Evolutionary conservation across 1,139 yeast genomes (phyloP).

Genomic region (Meyerozyma athensensis): DNA sequence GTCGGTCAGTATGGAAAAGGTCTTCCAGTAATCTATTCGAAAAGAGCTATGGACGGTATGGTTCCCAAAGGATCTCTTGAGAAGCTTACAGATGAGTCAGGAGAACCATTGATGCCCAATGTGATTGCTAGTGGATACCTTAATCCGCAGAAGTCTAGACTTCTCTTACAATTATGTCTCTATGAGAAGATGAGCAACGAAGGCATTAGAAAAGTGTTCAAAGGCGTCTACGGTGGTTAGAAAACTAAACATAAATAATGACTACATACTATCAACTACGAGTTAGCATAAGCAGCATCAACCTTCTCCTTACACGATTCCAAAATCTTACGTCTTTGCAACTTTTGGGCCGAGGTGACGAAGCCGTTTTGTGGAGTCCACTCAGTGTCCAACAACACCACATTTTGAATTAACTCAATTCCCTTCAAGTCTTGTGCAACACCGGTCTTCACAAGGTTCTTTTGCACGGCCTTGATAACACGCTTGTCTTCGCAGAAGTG

Average conservation of each 20-base stretch:
- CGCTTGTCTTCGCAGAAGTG: constrained; percentile 50
- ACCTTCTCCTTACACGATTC: constrained; percentile 56
- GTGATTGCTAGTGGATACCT: constrained; percentile 61
- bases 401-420: constrained; percentile 78
- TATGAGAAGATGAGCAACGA: constrained; percentile 16
- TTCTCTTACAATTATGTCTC: constrained; percentile 56
- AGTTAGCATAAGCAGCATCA: constrained; percentile 45
- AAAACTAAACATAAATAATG: background rate
- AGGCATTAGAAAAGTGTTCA: constrained; percentile 44
- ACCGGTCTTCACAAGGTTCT: constrained; percentile 69
- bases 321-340: constrained; percentile 89
- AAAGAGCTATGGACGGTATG: constrained; percentile 64
- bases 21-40: constrained; percentile 58
- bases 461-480: constrained; percentile 50
- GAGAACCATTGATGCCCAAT: constrained; percentile 18
- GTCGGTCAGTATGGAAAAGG: constrained; percentile 22
- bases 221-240: constrained; percentile 30
- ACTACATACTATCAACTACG: background rate
- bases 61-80: constrained; percentile 49
- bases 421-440: constrained; percentile 76
- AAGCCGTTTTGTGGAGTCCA: constrained; percentile 98
- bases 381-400: constrained; percentile 79
- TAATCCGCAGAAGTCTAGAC: constrained; percentile 64
- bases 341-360: constrained; percentile 93
- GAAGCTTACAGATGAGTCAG: constrained; percentile 17